Percentiles rank a stretch among this genome's conserved stretches.
phyloP scores from a whole-genome alignment of 352 stramenopile genomes.

The Halophytophthora batemanensis region DNA sequence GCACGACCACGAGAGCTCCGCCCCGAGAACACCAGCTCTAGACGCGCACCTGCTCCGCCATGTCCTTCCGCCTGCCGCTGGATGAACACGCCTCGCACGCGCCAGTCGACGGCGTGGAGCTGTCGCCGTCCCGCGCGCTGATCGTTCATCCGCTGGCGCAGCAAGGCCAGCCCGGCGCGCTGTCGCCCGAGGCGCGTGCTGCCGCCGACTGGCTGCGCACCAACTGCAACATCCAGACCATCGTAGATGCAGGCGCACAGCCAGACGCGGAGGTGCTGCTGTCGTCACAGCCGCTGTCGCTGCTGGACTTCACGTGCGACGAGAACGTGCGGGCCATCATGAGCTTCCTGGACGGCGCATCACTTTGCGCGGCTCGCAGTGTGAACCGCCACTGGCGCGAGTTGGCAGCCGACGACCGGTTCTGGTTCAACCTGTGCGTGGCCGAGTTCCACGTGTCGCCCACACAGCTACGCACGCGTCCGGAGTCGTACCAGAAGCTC shows the following conservation, averaged over 20 bases:
- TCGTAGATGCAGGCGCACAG: slow-evolving; percentile 22
- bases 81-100: neutral
- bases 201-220: slow-evolving; percentile 34
- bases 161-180: slow-evolving; percentile 19
- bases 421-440: slow-evolving; percentile 67
- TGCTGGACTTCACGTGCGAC: slow-evolving; percentile 76
- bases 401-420: slow-evolving; percentile 51
- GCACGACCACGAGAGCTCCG: neutral
- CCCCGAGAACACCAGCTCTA: neutral
- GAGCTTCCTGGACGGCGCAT: slow-evolving; percentile 65
- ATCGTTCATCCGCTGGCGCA: slow-evolving; percentile 69
- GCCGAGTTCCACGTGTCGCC: slow-evolving; percentile 77
- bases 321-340: slow-evolving; percentile 65
- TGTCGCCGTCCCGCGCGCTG: slow-evolving; percentile 33
- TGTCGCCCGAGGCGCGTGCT: slow-evolving; percentile 30
- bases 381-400: slow-evolving; percentile 58
- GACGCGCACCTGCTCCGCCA: neutral
- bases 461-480: slow-evolving; percentile 51
- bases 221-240: slow-evolving; percentile 24
- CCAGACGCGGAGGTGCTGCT: neutral
- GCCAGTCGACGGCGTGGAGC: slow-evolving; percentile 4
- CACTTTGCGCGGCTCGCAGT: slow-evolving; percentile 49
- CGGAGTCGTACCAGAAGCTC: slow-evolving; percentile 65
- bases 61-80: slow-evolving; percentile 7
- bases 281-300: slow-evolving; percentile 14